Base-by-base conservation (phyloP, 164 flowering plant species). In the Platanus orientalis region DNA sequence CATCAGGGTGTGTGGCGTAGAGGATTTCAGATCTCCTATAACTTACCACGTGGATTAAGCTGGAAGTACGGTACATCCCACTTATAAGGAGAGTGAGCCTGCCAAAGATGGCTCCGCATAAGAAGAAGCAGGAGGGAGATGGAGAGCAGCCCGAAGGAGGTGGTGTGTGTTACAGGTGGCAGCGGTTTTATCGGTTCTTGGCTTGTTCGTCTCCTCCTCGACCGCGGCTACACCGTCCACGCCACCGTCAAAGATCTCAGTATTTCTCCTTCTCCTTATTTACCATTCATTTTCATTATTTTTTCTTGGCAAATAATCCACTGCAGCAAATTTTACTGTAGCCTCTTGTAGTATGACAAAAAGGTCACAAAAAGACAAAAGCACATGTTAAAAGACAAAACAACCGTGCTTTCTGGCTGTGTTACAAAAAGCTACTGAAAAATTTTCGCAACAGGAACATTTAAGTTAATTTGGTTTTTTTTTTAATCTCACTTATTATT, bases 151-250 rank as follows among this genome's bases (percentile, higher is more conserved):
- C 14, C 27, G 61, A 9, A 24, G 65, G 62, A 39, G 56, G 30
- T 23, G 25, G 76, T 76, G 5, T 76, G 79, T 60, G 76, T 76
- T 11, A 73, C 79, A 4, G 79, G 79, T 10, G 76, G 64, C 16
- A 70, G 76, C 39, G 79, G 79, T 9, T 73, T 65, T 72, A 76
- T 76, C 44, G 76, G 76, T 9, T 76, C 79, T 0, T 69, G 69
- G 69, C 60, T 76, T 21, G 74, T 76, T 23, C 67, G 62, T 21
- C 65, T 76, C 27, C 74, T 76, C 23, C 72, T 76, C 54, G 54
- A 61, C 21, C 70, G 76, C 23, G 72, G 76, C 11, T 76, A 73
- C 68, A 66, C 76, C 42, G 74, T 73, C 54, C 74, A 73, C 62
- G 76, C 74, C 45, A 69, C 76, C 28, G 76, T 76, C 56, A 58